Evolutionary conservation across 129 eudicot species (phyloP), one percentile per base, ranked within the genome.

Genomic region (Arctium minus): DNA sequence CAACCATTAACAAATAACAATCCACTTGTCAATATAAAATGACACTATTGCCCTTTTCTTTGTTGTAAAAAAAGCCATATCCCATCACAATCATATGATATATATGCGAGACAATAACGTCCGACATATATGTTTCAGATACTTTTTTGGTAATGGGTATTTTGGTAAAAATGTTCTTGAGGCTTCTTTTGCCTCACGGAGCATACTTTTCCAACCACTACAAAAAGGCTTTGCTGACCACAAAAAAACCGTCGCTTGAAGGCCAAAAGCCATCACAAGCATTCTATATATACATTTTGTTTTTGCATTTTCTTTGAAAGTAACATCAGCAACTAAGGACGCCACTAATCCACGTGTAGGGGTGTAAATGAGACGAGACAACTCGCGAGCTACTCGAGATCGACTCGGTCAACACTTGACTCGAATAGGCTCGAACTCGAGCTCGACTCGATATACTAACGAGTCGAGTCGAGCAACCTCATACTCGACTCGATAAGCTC

Each of bases 71-170:
- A 22, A 22, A 22, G 27, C 82, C 35, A 79, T 42, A 42, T 13
- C 10, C 10, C 75, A 30, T 68, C 67, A 39, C 60, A 38, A 53
- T 73, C 77, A 38, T 37, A 22, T 38, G 33, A 73, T 39, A 73
- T 39, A 22, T 22, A 22, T 22, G 30, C 10, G 15, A 5, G 38
- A 70, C 68, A 69, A 68, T 30, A 30, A 40, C 18, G n/a, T 5
- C 65, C 32, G 2, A 64, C 46, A 62, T 74, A 56, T 53, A 62
- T 81, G 79, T 30, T 62, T 38, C 29, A 11, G 5, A 36, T 71
- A 73, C 62, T 13, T 37, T 70, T 81, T 74, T 67, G 74, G 72
- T 78, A 65, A 78, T 15, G 78, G 65, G 73, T 56, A 78, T 56
- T 81, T 53, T 53, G 65, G 65, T 53, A 53, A 53, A 53, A 53